Evolutionary conservation across 202 grass and related monocot species (phyloP).

Genomic region (Setaria viridis): DNA sequence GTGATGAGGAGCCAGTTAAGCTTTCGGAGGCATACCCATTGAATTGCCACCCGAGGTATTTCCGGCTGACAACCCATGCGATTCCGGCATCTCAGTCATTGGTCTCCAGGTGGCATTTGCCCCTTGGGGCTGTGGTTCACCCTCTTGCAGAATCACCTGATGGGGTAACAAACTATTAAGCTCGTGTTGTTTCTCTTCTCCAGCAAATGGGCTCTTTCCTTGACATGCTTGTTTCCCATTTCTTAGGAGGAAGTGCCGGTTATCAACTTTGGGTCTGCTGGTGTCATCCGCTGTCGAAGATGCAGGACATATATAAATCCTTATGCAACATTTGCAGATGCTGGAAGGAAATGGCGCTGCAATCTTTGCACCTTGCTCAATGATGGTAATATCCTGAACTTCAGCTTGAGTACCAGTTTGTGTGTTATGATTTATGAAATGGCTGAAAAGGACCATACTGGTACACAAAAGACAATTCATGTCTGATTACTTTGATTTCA

Average conservation of each 20-base stretch:
- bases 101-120: constrained; percentile 95
- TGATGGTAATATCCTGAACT: constrained; percentile 68
- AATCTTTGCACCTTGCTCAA: constrained; percentile 97
- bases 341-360: constrained; percentile 97
- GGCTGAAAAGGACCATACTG: neutral
- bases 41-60: constrained; percentile 91
- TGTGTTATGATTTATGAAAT: neutral
- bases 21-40: constrained; percentile 65
- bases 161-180: constrained; percentile 67
- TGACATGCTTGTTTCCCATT: constrained; percentile 36
- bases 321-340: constrained; percentile 86
- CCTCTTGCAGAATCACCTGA: constrained; percentile 92
- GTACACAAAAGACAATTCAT: neutral
- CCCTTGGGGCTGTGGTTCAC: constrained; percentile 85
- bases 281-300: constrained; percentile 87
- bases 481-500: constrained; percentile 7
- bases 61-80: constrained; percentile 84
- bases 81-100: constrained; percentile 91
- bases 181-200: neutral
- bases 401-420: neutral
- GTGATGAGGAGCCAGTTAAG: constrained; percentile 76
- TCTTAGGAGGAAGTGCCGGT: constrained; percentile 86
- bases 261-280: constrained; percentile 84
- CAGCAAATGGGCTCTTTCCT: constrained; percentile 1
- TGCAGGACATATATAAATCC: constrained; percentile 97